Percentiles rank a stretch among this genome's conserved stretches.
phyloP scores from a whole-genome alignment of 768 basidiomycete genomes.

The Termitomyces sp. region DNA sequence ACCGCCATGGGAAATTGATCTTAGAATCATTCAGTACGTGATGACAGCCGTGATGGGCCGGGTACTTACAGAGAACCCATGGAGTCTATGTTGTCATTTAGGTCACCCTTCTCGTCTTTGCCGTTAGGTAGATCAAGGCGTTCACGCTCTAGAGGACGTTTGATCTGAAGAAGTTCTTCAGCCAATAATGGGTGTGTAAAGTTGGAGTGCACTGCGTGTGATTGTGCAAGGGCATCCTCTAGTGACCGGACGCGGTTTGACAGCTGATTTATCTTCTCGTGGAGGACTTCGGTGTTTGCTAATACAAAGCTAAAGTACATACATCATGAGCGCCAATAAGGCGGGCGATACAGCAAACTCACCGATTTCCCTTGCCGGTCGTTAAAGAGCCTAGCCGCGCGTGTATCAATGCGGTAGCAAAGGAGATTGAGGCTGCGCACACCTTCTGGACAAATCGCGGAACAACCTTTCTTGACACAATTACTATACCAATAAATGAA shows the following conservation, averaged over 20 bases:
- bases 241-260: conserved; percentile 58
- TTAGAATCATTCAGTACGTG: conserved; percentile 19
- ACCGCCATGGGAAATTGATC: conserved; percentile 58
- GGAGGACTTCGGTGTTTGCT: conserved; percentile 63
- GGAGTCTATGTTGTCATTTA: conserved; percentile 53
- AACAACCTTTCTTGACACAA: conserved; percentile 53
- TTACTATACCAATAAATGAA: conserved; percentile 30
- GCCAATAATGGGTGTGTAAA: conserved; percentile 53
- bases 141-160: conserved; percentile 63
- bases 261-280: conserved; percentile 60
- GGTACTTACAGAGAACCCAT: conserved; percentile 54
- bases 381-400: conserved; percentile 52
- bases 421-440: conserved; percentile 6
- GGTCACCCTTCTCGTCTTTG: conserved; percentile 39
- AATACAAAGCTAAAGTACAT: conserved; percentile 50
- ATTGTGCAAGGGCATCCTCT: conserved; percentile 58
- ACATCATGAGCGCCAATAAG: not conserved
- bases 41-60: conserved; percentile 9
- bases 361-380: conserved; percentile 72
- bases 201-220: conserved; percentile 40
- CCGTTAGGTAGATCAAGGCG: conserved; percentile 29
- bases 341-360: conserved; percentile 1
- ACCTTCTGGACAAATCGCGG: conserved; percentile 66
- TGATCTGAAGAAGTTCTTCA: conserved; percentile 58
- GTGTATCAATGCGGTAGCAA: conserved; percentile 7